These are phyloP conservation scores for Cruciata laevipes DNA, from an alignment of 257 asterid genomes.

Conservation along the genomic window DNA sequence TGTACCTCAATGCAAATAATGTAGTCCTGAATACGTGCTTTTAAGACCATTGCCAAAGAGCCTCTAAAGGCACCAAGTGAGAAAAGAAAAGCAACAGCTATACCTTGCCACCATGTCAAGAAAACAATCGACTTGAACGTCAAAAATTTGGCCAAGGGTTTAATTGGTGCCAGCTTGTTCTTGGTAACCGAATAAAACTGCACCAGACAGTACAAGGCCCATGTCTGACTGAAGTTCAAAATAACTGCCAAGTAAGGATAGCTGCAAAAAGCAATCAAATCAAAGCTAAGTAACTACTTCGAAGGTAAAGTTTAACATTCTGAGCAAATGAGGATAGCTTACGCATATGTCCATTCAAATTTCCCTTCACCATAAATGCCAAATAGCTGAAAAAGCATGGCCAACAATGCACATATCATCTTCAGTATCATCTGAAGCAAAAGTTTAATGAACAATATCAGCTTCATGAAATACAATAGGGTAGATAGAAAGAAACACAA, in stretches of 20 bases:
- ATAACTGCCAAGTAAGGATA: slow-evolving; percentile 91
- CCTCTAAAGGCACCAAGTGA: slow-evolving; percentile 90
- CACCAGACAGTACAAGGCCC: slow-evolving; percentile 97
- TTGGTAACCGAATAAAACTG: slow-evolving; percentile 91
- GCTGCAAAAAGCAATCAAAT: slow-evolving; percentile 47
- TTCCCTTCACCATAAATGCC: slow-evolving; percentile 96
- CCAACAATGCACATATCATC: slow-evolving; percentile 87
- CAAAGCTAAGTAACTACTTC: background rate
- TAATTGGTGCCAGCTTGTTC: slow-evolving; percentile 80
- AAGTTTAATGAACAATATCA: slow-evolving; percentile 8
- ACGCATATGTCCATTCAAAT: slow-evolving; percentile 94
- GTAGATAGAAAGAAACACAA: slow-evolving; percentile 3
- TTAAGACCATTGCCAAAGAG: slow-evolving; percentile 62
- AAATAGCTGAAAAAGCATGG: slow-evolving; percentile 61
- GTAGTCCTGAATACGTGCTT: slow-evolving; percentile 83
- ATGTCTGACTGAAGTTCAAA: slow-evolving; percentile 92
- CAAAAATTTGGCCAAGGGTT: slow-evolving; percentile 95
- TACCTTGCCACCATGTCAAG: slow-evolving; percentile 99
- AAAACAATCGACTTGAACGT: slow-evolving; percentile 90
- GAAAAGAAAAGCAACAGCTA: slow-evolving; percentile 84
- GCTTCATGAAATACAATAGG: slow-evolving; percentile 6
- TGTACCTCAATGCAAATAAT: slow-evolving; percentile 91
- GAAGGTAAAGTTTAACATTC: background rate
- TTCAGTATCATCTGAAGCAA: slow-evolving; percentile 75
- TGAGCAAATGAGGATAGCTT: slow-evolving; percentile 29